Base-by-base conservation (phyloP, 2,329 filamentous ascomycete genomes). In the Clonostachys rosea region DNA sequence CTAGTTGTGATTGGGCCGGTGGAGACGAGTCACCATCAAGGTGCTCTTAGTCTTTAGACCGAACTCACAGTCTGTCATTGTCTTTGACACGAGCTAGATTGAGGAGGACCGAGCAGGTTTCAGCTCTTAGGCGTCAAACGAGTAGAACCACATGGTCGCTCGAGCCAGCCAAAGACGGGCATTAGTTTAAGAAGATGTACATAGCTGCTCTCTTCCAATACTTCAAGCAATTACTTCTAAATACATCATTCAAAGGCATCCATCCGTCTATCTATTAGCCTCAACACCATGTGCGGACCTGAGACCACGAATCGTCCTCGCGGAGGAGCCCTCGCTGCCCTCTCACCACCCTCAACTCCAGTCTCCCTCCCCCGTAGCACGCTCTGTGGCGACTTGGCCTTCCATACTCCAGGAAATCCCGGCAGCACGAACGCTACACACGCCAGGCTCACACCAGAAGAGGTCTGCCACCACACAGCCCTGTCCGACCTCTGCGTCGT, bases 251-350 rank as follows among this genome's bases (percentile, higher is more conserved):
- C 18, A 34, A 10, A 44, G 24, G 9, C 24, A 30, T 2, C 3
- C 41, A 6, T 39, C 35, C n/a, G n/a, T 12, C 24, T 12, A 36
- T 42, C 7, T n/a, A 34, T 30, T 12, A 43, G 13, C 14, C 24
- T 4, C 24, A 46, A 34, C 40, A 33, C 12, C 37, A 76, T 76
- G 73, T 76, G 73, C 50, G 71, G 73, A 40, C 65, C 66, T 6
- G 65, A 74, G 44, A 64, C 54, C 47, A 63, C 65, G 11, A 63
- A 67, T 48, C 58, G 64, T 42, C 68, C 71, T 10, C 63, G 65
- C 37, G 71, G 73, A 48, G 73, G 73, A 34, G 73, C 73, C 14
- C 64, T 76, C 44, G 73, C 63, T 8, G 69, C 73, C 7, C 65
- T 76, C 42, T 65, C 56, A 16, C 61, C 63, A 37, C 59, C 59